Evolutionary conservation across 2,329 filamentous ascomycete genomes (phyloP).

Genomic region (Fusarium citri): DNA sequence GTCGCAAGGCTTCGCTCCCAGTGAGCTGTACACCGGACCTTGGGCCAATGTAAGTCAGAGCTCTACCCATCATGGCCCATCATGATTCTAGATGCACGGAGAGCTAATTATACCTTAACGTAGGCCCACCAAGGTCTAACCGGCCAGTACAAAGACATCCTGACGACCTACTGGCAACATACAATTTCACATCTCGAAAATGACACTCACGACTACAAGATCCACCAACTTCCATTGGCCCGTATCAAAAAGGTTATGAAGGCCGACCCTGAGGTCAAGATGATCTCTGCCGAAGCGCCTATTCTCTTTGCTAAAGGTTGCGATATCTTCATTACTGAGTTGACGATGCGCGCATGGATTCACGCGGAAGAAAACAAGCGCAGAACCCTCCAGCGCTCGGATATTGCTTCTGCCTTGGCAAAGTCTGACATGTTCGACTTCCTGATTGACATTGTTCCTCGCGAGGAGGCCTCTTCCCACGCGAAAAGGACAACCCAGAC

Average conservation of each 20-base stretch:
- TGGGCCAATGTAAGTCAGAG: slow-evolving; percentile 87
- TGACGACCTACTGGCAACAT: slow-evolving; percentile 99
- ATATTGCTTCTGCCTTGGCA: slow-evolving; percentile 93
- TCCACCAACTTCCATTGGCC: slow-evolving; percentile 95
- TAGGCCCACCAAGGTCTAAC: slow-evolving; percentile 95
- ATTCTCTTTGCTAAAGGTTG: slow-evolving; percentile 98
- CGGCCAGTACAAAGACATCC: slow-evolving; percentile 93
- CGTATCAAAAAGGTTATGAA: slow-evolving; percentile 99
- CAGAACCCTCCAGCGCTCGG: slow-evolving; percentile 91
- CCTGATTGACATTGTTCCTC: slow-evolving; percentile 96
- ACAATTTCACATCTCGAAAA: slow-evolving; percentile 95
- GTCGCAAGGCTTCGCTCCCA: slow-evolving; percentile 87
- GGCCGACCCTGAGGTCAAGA: slow-evolving; percentile 98
- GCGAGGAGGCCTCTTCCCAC: slow-evolving; percentile 89
- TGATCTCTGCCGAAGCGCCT: slow-evolving; percentile 98
- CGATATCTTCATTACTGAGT: slow-evolving; percentile 98
- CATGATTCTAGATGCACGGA: background rate
- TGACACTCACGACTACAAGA: slow-evolving; percentile 97
- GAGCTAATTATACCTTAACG: background rate
- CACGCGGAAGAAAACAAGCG: slow-evolving; percentile 99
- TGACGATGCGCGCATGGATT: slow-evolving; percentile 99
- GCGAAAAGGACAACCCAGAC: slow-evolving; percentile 77
- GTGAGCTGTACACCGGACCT: slow-evolving; percentile 91
- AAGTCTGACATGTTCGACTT: slow-evolving; percentile 99
- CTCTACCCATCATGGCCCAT: background rate